Evolutionary conservation across 192 early-diverging fungal genomes (phyloP).

Genomic region (Podila minutissima): DNA sequence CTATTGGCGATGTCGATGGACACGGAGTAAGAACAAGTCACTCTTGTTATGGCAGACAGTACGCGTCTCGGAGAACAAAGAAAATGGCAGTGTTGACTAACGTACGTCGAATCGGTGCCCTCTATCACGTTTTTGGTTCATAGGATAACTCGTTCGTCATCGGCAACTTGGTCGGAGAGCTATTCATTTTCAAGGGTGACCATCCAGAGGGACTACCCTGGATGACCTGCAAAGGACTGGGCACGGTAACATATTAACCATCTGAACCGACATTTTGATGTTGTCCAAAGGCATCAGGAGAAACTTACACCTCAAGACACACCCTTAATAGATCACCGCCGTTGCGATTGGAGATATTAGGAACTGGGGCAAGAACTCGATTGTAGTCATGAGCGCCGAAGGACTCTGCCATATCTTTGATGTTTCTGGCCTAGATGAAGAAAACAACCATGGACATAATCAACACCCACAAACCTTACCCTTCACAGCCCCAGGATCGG

Average conservation of each 20-base stretch:
- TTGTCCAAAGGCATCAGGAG: too few relatives aligned
- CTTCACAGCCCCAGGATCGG: not conserved
- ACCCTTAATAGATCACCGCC: constrained; percentile 60
- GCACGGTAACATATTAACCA: constrained; percentile 51
- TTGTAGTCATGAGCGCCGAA: constrained; percentile 66
- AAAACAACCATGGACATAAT: not conserved
- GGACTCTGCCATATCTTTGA: constrained; percentile 68
- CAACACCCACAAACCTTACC: not conserved
- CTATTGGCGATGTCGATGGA: constrained; percentile 66
- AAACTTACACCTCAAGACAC: not conserved
- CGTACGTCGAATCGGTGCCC: not conserved
- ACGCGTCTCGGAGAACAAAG: not conserved
- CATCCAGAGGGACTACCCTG: constrained; percentile 53
- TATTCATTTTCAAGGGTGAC: constrained; percentile 66
- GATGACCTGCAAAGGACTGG: constrained; percentile 58
- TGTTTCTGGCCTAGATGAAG: constrained; percentile 39
- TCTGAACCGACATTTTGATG: too few relatives aligned
- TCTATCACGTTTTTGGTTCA: not conserved
- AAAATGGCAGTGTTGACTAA: not conserved
- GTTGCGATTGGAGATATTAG: constrained; percentile 65
- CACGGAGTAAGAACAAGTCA: constrained; percentile 51
- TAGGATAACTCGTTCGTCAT: constrained; percentile 71
- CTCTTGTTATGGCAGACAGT: not conserved
- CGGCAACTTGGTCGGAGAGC: constrained; percentile 65
- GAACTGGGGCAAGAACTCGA: constrained; percentile 66